phyloP scores from a whole-genome alignment of 305 asterid species.

The Rubia occidens region DNA sequence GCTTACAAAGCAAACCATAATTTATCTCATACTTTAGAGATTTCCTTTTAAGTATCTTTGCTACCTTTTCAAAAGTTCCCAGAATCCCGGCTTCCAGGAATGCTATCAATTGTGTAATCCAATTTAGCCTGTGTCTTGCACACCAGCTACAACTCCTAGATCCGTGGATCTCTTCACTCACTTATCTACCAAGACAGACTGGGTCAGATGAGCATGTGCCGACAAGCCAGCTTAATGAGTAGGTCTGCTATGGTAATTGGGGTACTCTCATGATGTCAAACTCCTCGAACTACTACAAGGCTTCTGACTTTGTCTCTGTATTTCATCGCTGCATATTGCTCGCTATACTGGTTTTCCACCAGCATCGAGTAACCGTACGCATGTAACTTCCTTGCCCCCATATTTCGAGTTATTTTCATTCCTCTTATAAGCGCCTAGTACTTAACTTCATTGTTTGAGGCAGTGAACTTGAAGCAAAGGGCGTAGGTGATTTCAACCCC shows the following conservation, averaged over 20 bases:
- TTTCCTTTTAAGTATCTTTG: background rate
- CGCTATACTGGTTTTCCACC: background rate
- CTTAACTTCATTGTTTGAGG: background rate
- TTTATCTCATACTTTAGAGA: background rate
- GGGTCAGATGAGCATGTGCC: too few relatives aligned
- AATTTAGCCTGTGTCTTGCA: too few relatives aligned
- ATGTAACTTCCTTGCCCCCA: background rate
- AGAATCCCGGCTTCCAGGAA: too few relatives aligned
- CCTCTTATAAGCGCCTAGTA: background rate
- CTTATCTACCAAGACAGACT: too few relatives aligned
- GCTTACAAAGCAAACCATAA: background rate
- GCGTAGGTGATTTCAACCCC: background rate
- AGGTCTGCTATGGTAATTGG: too few relatives aligned
- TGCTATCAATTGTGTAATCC: too few relatives aligned
- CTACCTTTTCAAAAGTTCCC: too few relatives aligned
- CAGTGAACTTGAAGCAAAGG: background rate
- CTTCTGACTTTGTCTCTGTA: background rate
- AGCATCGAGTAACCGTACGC: background rate
- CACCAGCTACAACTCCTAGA: too few relatives aligned
- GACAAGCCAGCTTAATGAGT: too few relatives aligned
- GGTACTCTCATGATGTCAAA: too few relatives aligned
- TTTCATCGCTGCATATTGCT: background rate
- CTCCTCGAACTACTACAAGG: too few relatives aligned
- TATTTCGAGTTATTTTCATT: background rate
- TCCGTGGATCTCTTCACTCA: too few relatives aligned